phyloP scores from a whole-genome alignment of 371 early-diverging fungal genomes.

The Blastocladiella emersonii region DNA sequence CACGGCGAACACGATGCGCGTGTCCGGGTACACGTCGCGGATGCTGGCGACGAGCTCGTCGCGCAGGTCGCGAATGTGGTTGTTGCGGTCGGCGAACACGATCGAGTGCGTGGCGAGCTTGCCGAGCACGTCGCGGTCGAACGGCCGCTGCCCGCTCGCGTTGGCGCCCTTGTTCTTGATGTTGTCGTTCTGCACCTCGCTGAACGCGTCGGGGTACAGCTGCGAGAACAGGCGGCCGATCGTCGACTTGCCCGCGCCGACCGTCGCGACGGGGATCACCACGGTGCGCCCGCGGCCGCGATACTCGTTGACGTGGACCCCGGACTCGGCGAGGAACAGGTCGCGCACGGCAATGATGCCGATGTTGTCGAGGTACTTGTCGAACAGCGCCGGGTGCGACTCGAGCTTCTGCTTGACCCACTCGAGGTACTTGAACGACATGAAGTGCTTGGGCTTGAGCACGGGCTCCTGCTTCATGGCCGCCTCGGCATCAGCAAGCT shows the following conservation, averaged over 20 bases:
- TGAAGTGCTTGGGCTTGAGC: slow-evolving; percentile 31
- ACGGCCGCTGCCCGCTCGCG: slow-evolving; percentile 11
- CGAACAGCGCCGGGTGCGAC: slow-evolving; percentile 55
- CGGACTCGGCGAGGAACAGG: slow-evolving; percentile 36
- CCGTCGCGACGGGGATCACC: slow-evolving; percentile 54
- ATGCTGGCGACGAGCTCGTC: slow-evolving; percentile 29
- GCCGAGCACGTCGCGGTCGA: slow-evolving; percentile 32
- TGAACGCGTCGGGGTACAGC: slow-evolving; percentile 19
- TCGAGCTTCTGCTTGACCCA: slow-evolving; percentile 52
- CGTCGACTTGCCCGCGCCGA: slow-evolving; percentile 42
- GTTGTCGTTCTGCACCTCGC: slow-evolving; percentile 61
- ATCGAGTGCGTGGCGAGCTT: slow-evolving; percentile 28
- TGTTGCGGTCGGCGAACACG: slow-evolving; percentile 55
- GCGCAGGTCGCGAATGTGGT: slow-evolving; percentile 45
- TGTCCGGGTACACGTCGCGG: slow-evolving; percentile 29
- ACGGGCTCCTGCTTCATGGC: neutral
- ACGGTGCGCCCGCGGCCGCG: slow-evolving; percentile 19
- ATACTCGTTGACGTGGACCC: slow-evolving; percentile 3
- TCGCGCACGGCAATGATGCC: slow-evolving; percentile 68
- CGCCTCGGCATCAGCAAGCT: too few species aligned
- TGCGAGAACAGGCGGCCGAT: slow-evolving; percentile 8
- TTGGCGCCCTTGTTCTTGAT: slow-evolving; percentile 27
- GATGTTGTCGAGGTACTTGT: slow-evolving; percentile 40
- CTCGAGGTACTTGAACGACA: slow-evolving; percentile 52
- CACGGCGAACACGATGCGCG: slow-evolving; percentile 46